Evolutionary conservation across 2,329 filamentous ascomycete species (phyloP).

Genomic region (Sporothrix dimorphospora): DNA sequence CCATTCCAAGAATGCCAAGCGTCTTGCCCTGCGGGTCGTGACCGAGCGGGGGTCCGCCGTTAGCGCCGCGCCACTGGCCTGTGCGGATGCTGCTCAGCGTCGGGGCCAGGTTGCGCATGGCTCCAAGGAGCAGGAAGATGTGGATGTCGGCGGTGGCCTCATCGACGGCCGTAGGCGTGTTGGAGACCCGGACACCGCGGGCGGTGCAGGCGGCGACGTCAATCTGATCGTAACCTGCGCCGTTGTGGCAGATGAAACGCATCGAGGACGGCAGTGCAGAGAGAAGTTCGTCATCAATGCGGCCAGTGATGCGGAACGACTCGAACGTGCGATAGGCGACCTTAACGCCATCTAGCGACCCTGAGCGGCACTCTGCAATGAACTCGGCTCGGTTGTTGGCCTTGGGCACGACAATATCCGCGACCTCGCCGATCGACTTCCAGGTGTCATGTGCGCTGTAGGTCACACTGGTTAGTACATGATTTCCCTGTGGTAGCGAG

Average conservation of each 20-base stretch:
- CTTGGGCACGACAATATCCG: conserved; percentile 59
- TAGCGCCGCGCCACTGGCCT: conserved; percentile 67
- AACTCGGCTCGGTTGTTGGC: conserved; percentile 31
- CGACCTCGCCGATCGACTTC: conserved; percentile 62
- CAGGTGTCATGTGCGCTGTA: conserved; percentile 67
- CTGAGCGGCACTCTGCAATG: conserved; percentile 31
- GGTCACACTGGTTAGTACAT: background rate
- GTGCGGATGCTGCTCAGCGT: conserved; percentile 67
- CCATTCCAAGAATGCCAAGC: conserved; percentile 63
- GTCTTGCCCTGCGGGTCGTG: conserved; percentile 63
- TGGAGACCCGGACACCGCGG: conserved; percentile 71
- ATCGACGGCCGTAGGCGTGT: conserved; percentile 79
- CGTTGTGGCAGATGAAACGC: conserved; percentile 64
- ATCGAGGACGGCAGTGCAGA: conserved; percentile 56
- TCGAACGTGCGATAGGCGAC: conserved; percentile 63
- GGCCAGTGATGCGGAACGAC: conserved; percentile 66
- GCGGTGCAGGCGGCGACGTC: conserved; percentile 72
- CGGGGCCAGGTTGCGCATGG: conserved; percentile 72
- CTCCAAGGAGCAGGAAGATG: conserved; percentile 80
- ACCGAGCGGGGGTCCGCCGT: conserved; percentile 56
- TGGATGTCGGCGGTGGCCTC: conserved; percentile 81
- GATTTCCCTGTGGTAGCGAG: too few species aligned
- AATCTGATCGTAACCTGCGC: conserved; percentile 84
- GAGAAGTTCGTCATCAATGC: conserved; percentile 72
- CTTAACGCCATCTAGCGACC: conserved; percentile 31